A percentile compares a stretch with the other conserved stretches of the same genome.
phyloP scores from a whole-genome alignment of 2,329 filamentous ascomycete species.

The Penicillium sp. region DNA sequence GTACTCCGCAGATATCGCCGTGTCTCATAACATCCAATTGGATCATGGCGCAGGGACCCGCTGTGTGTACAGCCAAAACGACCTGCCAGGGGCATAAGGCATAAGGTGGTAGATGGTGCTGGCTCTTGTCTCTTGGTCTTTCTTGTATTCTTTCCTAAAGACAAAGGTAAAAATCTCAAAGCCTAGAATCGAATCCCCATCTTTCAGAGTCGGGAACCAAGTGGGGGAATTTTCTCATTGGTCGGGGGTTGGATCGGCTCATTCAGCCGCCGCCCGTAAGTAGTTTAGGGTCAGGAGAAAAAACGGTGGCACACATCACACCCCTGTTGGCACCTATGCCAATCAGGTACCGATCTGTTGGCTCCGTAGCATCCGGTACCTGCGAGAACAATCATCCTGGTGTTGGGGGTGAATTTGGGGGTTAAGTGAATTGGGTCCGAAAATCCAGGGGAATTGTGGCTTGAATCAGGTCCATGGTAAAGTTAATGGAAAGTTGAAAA shows the following conservation, averaged over 20 bases:
- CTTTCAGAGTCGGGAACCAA: neutral
- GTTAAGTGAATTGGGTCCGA: neutral
- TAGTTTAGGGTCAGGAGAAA: conserved; percentile 3
- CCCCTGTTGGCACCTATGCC: conserved; percentile 9
- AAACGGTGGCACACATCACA: neutral
- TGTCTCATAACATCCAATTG: conserved; percentile 1
- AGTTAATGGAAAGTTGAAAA: neutral
- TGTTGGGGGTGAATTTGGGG: neutral
- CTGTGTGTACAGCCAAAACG: neutral
- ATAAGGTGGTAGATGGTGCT: neutral
- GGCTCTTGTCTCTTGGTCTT: neutral
- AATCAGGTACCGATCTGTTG: conserved; percentile 7
- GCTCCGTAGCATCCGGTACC: conserved; percentile 14
- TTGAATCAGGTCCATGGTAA: neutral
- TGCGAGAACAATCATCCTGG: neutral
- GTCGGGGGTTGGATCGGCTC: conserved; percentile 6
- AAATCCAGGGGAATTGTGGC: neutral
- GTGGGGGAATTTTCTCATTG: conserved; percentile 1
- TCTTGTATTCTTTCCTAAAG: neutral
- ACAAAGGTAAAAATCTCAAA: neutral
- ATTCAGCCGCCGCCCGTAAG: conserved; percentile 8
- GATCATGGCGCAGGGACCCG: neutral
- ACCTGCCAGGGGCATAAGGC: neutral
- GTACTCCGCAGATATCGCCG: neutral
- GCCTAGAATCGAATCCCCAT: neutral